Percentiles rank a stretch among this genome's conserved stretches.
phyloP scores from a whole-genome alignment of 2,329 filamentous ascomycete species.

The Sporothrix pseudoabietina region DNA sequence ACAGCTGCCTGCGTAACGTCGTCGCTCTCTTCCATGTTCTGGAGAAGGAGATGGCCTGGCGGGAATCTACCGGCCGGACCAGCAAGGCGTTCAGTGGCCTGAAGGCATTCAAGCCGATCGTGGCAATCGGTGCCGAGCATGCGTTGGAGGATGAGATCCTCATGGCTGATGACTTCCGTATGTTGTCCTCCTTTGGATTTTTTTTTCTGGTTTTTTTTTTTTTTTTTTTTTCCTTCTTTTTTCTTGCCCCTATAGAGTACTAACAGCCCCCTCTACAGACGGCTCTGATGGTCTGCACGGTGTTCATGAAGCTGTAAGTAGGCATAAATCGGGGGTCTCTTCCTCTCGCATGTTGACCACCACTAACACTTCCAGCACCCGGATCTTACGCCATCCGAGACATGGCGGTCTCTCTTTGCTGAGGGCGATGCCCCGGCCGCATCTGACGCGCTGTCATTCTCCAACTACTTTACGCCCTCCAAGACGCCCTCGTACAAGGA shows the following conservation, averaged over 20 bases:
- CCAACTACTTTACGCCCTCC: constrained; percentile 73
- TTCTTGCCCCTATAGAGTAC: not conserved
- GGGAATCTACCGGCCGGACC: constrained; percentile 63
- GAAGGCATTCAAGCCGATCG: constrained; percentile 72
- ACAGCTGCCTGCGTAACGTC: constrained; percentile 81
- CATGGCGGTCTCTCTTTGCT: constrained; percentile 71
- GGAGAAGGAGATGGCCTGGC: constrained; percentile 85
- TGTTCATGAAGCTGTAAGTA: constrained; percentile 62
- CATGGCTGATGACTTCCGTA: constrained; percentile 85
- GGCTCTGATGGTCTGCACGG: constrained; percentile 76
- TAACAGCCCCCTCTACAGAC: constrained; percentile 51
- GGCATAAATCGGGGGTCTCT: not conserved
- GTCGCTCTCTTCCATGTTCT: constrained; percentile 90
- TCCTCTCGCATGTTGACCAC: not conserved
- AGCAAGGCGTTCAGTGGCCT: constrained; percentile 73
- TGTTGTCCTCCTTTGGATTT: constrained; percentile 39
- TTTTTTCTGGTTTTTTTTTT: not conserved
- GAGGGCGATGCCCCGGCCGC: constrained; percentile 38
- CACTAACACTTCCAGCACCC: constrained; percentile 54
- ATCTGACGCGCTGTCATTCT: constrained; percentile 49
- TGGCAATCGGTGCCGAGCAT: constrained; percentile 84
- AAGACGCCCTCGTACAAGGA: constrained; percentile 74
- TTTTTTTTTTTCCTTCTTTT: not conserved
- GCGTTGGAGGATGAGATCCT: constrained; percentile 82
- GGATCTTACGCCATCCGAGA: constrained; percentile 71